Percentiles rank a stretch among this genome's conserved stretches.
Conservation (phyloP, 352 stramenopile genomes). For the Globisporangium takayamanum region DNA sequence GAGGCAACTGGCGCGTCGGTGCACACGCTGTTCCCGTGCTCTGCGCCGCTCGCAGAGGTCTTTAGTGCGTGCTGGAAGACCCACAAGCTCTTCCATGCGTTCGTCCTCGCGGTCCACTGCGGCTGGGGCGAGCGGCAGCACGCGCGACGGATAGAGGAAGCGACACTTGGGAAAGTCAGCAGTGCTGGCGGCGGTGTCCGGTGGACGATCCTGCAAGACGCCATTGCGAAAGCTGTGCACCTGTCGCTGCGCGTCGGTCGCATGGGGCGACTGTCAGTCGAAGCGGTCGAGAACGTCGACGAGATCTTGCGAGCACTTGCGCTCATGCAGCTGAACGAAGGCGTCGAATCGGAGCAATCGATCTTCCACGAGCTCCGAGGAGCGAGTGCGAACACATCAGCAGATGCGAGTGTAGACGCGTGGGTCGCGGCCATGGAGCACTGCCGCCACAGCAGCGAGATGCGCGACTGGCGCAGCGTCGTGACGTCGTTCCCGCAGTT, state of each 20-base stretch:
- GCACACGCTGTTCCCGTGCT: slow-evolving; percentile 33
- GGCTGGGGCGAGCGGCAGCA: slow-evolving; percentile 54
- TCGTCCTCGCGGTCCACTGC: slow-evolving; percentile 62
- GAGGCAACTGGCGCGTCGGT: slow-evolving; percentile 21
- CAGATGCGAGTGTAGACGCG: slow-evolving; percentile 24
- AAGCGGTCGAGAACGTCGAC: slow-evolving; percentile 71
- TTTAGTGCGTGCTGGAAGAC: slow-evolving; percentile 63
- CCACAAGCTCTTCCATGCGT: slow-evolving; percentile 59
- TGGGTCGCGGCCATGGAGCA: slow-evolving; percentile 66
- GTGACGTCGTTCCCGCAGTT: slow-evolving; percentile 59
- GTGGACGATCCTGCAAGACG: slow-evolving; percentile 69
- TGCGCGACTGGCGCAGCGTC: slow-evolving; percentile 61
- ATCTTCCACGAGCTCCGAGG: slow-evolving; percentile 14
- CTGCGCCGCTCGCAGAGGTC: slow-evolving; percentile 29
- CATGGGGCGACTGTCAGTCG: slow-evolving; percentile 51
- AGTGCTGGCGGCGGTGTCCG: slow-evolving; percentile 49
- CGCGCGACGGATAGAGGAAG: slow-evolving; percentile 66
- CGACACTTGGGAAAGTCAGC: slow-evolving; percentile 61
- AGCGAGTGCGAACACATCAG: slow-evolving; percentile 5
- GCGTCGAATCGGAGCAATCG: slow-evolving; percentile 37
- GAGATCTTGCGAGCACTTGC: slow-evolving; percentile 67
- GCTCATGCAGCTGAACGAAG: slow-evolving; percentile 77
- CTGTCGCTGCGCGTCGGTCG: slow-evolving; percentile 65
- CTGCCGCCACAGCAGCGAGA: slow-evolving; percentile 49
- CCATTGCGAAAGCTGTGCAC: slow-evolving; percentile 64